Evolutionary conservation across 139 green algal species (phyloP), one percentile per base, ranked within the genome.

Genomic region (Chlamydomonas sp.): DNA sequence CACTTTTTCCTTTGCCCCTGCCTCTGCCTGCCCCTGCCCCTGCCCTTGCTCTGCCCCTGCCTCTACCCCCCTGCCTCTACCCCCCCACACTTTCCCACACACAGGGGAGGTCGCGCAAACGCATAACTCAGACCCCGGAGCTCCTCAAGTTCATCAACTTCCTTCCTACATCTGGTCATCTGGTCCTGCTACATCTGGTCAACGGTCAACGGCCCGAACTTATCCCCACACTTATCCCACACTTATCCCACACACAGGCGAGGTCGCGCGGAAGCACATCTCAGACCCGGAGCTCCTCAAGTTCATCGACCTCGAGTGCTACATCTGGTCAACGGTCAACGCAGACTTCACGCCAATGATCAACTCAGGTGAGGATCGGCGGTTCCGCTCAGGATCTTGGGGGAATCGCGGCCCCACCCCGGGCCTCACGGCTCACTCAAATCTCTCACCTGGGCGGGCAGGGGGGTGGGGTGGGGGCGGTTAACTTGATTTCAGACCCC

Each of bases 261-360:
- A 96, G 39, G 79, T 94, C 35, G 89, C 92, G 0, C 75, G 92
- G 29, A 83, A 83, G 59, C 76, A 94, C 77, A 96, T 97, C 75
- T 91, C 89, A 62, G 92, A 98, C 72, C 75, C 84, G 5, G 84
- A 93, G 79, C 84, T 98, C 57, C 87, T 98, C 26, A 74, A 68
- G 26, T 96, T 97, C 81, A 96, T 98, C 50, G 93, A 98, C 78
- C 86, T 95, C 22, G 93, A 98, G 85, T 98, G 93, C 89, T 98
- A 89, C 79, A 92, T 90, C 72, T 97, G 91, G 89, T 90, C 79
- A 70, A 98, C 92, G 1, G 93, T 98, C 29, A 37, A 71, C 1
- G 91, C 93, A 3, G 73, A 88, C 74, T 36, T 89, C 29, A 98
- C 93, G n/a, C 93, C 93, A 63, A 90, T 97, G 83, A 97, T 98